These are phyloP conservation scores for Inga oerstediana DNA, from an alignment of 306 rosid species.

Conservation along the genomic window DNA sequence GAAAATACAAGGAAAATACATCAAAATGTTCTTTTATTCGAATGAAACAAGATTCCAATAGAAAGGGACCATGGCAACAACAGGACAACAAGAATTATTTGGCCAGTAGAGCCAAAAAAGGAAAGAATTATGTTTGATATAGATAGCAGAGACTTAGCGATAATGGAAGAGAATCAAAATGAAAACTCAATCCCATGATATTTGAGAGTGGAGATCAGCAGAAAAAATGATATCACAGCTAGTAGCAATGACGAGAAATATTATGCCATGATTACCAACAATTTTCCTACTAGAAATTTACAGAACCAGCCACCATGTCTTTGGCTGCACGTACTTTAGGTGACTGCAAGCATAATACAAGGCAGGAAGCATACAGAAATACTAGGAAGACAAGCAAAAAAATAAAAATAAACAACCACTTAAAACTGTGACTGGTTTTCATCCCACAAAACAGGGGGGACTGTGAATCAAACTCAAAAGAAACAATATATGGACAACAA, in stretches of 20 bases:
- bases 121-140: background rate
- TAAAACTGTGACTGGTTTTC: constrained; percentile 12
- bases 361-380: constrained; percentile 26
- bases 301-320: constrained; percentile 23
- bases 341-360: constrained; percentile 13
- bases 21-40: background rate
- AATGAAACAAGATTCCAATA: background rate
- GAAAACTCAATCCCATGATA: background rate
- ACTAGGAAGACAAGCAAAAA: constrained; percentile 18
- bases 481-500: constrained; percentile 10
- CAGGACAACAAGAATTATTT: background rate
- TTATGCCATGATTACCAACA: background rate
- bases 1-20: background rate
- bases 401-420: background rate
- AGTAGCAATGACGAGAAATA: background rate
- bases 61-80: background rate
- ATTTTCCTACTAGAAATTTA: constrained; percentile 6
- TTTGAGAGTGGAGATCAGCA: background rate
- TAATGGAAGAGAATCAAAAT: background rate
- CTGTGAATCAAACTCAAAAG: constrained; percentile 1
- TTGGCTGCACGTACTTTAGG: background rate
- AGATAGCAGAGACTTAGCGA: background rate
- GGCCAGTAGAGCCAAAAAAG: background rate
- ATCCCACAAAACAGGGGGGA: background rate
- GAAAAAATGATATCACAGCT: background rate